Base-by-base conservation (phyloP, 805 yeast species). In the Candida chauliodis region DNA sequence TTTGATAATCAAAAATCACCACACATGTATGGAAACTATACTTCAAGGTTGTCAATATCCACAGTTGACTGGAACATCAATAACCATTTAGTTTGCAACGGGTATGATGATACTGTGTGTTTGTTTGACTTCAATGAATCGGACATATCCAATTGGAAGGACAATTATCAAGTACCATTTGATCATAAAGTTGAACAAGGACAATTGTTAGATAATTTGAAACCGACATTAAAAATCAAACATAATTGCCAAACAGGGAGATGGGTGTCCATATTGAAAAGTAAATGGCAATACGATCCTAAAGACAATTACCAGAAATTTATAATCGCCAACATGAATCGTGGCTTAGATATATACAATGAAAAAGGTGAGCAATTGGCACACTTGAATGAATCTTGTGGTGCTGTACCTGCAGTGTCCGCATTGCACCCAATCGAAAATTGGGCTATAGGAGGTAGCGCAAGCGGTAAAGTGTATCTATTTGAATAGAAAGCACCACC, bases 191-290 rank as follows among this genome's bases (percentile, higher is more conserved):
- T 36, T 30, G 35, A 44, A 39, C 20, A 37, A 38, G 30, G 40
- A 34, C 19, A 28, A 27, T 25, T 36, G 9, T 64, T 72, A 1
- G 53, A 51, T 6, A 74, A 72, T 37, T 49, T 88, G 23, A 56
- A 51, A n/a, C 95, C 96, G 0, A 53, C 71, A 20, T 71, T 76
- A 19, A 76, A 78, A 8, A 69, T 91, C 35, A 76, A 76, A 40
- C 99, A 93, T 56, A 93, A 93, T 53, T 93, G 99, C 63, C 96
- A 91, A 59, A 84, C 96, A 0, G 99, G 99, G 0, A 71, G 96
- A 47, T 91, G 99, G 99, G 96, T 93, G 0, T 81, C 95, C 1
- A 91, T 91, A 33, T 64, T 91, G 41, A 88, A 91, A 50, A 80
- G 96, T 0, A 75, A 79, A 52, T 91, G 97, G 95, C 97, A 93